Evolutionary conservation across 352 stramenopile genomes (phyloP).

Genomic region (Phytophthora litchii): DNA sequence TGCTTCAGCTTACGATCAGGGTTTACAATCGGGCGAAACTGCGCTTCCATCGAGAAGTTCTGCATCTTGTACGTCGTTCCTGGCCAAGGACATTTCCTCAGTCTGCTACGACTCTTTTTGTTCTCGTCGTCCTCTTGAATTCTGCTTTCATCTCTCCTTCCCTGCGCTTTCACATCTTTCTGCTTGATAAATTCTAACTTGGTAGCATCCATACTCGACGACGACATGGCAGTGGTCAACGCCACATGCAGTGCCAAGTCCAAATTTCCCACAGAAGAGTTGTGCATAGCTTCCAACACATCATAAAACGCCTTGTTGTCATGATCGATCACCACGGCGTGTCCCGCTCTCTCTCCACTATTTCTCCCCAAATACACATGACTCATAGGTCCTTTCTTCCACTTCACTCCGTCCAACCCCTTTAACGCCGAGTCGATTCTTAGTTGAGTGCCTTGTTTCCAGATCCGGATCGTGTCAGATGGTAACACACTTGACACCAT

Average conservation of each 20-base stretch:
- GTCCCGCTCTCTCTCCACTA: slow-evolving; percentile 31
- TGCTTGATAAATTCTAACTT: slow-evolving; percentile 65
- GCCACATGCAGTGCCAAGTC: slow-evolving; percentile 75
- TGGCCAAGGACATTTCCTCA: slow-evolving; percentile 58
- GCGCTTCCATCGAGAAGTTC: slow-evolving; percentile 62
- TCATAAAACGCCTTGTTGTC: slow-evolving; percentile 67
- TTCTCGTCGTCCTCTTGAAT: slow-evolving; percentile 33
- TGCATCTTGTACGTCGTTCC: slow-evolving; percentile 81
- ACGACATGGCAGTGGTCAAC: slow-evolving; percentile 74
- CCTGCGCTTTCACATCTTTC: slow-evolving; percentile 53
- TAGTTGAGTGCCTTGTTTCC: slow-evolving; percentile 71
- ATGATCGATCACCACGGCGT: slow-evolving; percentile 70
- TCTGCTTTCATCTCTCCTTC: slow-evolving; percentile 32
- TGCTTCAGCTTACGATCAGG: slow-evolving; percentile 55
- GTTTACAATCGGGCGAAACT: slow-evolving; percentile 63
- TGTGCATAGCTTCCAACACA: slow-evolving; percentile 56
- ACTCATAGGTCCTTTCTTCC: slow-evolving; percentile 75
- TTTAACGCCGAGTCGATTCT: slow-evolving; percentile 77
- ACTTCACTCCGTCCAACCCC: slow-evolving; percentile 76
- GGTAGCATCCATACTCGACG: slow-evolving; percentile 57
- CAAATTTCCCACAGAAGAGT: slow-evolving; percentile 67
- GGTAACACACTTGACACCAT: slow-evolving; percentile 81
- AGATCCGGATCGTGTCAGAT: slow-evolving; percentile 74
- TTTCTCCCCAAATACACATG: slow-evolving; percentile 66
- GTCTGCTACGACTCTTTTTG: slow-evolving; percentile 32